Conservation (phyloP, 2,329 filamentous ascomycete genomes). For the Fusarium buharicum region DNA sequence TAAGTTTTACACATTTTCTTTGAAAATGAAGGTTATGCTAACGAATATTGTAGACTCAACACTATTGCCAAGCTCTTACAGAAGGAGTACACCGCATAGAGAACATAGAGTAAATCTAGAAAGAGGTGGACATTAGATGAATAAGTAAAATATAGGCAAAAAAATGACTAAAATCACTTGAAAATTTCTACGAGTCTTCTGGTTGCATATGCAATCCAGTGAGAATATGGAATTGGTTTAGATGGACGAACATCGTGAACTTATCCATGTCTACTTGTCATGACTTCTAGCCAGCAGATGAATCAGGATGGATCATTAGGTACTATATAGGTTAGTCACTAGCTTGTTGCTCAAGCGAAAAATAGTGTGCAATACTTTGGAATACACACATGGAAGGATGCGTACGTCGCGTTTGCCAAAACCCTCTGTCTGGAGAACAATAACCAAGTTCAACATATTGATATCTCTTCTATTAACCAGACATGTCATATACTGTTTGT, state of each 20-base stretch:
- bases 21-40: constrained; percentile 14
- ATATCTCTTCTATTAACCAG: constrained; percentile 42
- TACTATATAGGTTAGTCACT: too few species aligned
- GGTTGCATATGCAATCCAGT: neutral
- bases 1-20: constrained; percentile 50
- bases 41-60: constrained; percentile 60
- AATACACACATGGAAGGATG: too few species aligned
- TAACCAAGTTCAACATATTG: neutral
- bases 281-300: too few species aligned
- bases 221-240: neutral
- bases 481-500: constrained; percentile 34
- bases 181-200: neutral
- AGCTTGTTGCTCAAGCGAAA: too few species aligned
- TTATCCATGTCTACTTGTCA: too few species aligned
- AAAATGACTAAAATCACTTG: constrained; percentile 26
- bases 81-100: constrained; percentile 66
- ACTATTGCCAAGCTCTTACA: constrained; percentile 72
- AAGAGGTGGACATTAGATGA: constrained; percentile 19
- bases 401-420: too few species aligned
- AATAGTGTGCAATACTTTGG: too few species aligned
- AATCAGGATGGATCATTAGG: too few species aligned
- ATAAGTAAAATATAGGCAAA: constrained; percentile 19
- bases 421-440: neutral
- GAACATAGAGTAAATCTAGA: constrained; percentile 9
- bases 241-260: too few species aligned